Percentiles rank a stretch among this genome's conserved stretches.
Evolutionary conservation across 2,329 filamentous ascomycete genomes (phyloP).

Genomic region (Teratosphaeria nubilosa): DNA sequence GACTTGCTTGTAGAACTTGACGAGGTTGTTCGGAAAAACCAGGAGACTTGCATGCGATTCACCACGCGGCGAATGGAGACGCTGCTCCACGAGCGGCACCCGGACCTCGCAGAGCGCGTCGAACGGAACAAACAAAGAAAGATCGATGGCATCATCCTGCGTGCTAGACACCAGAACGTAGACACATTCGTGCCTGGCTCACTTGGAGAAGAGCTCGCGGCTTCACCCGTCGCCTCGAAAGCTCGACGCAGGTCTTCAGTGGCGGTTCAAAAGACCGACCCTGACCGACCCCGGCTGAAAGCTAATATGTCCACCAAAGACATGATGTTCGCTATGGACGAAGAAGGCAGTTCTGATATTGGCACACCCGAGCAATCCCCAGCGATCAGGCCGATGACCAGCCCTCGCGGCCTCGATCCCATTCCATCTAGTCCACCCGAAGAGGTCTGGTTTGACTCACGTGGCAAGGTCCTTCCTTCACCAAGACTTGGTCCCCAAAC

Average conservation of each 20-base stretch:
- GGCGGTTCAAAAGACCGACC: slow-evolving; percentile 22
- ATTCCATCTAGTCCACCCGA: slow-evolving; percentile 16
- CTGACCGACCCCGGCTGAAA: slow-evolving; percentile 54
- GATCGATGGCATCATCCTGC: slow-evolving; percentile 67
- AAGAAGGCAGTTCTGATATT: slow-evolving; percentile 44
- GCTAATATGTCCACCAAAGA: slow-evolving; percentile 61
- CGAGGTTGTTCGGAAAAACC: slow-evolving; percentile 68
- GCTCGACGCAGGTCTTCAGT: slow-evolving; percentile 30
- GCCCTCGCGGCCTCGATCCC: slow-evolving; percentile 16
- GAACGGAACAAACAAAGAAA: slow-evolving; percentile 59
- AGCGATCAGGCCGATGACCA: slow-evolving; percentile 16
- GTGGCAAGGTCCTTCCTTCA: slow-evolving; percentile 27
- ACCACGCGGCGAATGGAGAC: slow-evolving; percentile 63
- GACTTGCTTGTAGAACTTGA: slow-evolving; percentile 76
- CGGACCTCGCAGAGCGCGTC: slow-evolving; percentile 53
- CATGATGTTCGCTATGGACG: slow-evolving; percentile 91
- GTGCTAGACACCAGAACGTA: slow-evolving; percentile 51
- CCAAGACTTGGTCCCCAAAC: slow-evolving; percentile 18
- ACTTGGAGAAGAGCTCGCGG: slow-evolving; percentile 48
- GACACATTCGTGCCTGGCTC: slow-evolving; percentile 54
- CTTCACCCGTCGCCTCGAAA: slow-evolving; percentile 39
- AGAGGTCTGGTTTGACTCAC: slow-evolving; percentile 31
- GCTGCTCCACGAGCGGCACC: slow-evolving; percentile 54
- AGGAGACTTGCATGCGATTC: slow-evolving; percentile 66
- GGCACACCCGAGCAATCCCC: slow-evolving; percentile 18